These are phyloP conservation scores for Tylopilus sp. DNA, from an alignment of 1,284 basidiomycete genomes.

Conservation along the genomic window DNA sequence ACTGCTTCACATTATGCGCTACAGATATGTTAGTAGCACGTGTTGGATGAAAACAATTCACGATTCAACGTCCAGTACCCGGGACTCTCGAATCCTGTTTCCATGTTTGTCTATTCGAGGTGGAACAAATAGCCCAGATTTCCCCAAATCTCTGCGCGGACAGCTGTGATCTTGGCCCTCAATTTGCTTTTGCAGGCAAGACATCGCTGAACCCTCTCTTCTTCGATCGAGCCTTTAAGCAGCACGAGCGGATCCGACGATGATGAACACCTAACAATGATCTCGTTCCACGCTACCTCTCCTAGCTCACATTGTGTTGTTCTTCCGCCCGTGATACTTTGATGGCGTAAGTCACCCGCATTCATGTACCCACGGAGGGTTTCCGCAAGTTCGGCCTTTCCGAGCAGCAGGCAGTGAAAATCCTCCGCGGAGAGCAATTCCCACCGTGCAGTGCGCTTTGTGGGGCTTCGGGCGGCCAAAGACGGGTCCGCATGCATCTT, in stretches of 20 bases:
- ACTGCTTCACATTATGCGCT: neutral
- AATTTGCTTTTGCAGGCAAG: neutral
- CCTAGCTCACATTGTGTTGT: neutral
- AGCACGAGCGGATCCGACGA: constrained; percentile 8
- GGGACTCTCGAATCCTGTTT: neutral
- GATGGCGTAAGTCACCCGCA: neutral
- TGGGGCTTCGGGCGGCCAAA: neutral
- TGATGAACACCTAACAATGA: neutral
- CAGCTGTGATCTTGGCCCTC: neutral
- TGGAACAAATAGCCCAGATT: constrained; percentile 7
- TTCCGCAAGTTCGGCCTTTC: constrained; percentile 1
- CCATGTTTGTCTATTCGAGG: neutral
- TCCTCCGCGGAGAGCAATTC: constrained; percentile 4
- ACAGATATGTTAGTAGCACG: too few species aligned
- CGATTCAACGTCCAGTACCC: neutral
- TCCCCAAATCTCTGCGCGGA: constrained; percentile 6
- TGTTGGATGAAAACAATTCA: neutral
- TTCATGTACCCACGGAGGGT: neutral
- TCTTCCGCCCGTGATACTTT: too few species aligned
- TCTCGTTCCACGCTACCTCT: neutral
- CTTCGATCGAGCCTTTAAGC: neutral
- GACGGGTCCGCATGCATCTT: neutral
- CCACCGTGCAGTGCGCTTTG: constrained; percentile 11
- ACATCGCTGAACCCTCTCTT: neutral
- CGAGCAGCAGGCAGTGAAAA: constrained; percentile 10